Percentiles rank a stretch among this genome's conserved stretches.
Conservation (phyloP, 1,284 basidiomycete genomes). For the Rhodofomes roseus region DNA sequence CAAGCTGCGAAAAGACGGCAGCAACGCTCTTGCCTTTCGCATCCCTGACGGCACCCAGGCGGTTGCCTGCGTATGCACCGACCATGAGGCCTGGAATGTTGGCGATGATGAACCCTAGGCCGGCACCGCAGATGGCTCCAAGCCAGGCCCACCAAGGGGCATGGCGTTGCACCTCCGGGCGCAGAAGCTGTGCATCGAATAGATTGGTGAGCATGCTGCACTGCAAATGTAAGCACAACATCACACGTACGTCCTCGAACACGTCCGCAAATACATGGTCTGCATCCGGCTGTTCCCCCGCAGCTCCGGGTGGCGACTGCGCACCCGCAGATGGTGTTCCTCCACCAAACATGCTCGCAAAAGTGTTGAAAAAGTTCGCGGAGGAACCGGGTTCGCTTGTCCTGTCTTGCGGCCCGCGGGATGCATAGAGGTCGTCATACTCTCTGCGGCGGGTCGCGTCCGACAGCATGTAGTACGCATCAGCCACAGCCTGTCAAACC, state of each 20-base stretch:
- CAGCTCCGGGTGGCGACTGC: slow-evolving; percentile 27
- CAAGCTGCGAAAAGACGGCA: slow-evolving; percentile 83
- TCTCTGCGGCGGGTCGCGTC: slow-evolving; percentile 76
- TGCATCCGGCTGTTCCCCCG: slow-evolving; percentile 62
- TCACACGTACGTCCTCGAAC: slow-evolving; percentile 74
- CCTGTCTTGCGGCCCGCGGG: slow-evolving; percentile 45
- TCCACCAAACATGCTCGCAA: slow-evolving; percentile 63
- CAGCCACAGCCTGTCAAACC: slow-evolving; percentile 71
- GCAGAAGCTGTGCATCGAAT: slow-evolving; percentile 48
- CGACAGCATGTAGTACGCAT: slow-evolving; percentile 95
- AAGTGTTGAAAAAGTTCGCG: slow-evolving; percentile 74
- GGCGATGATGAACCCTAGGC: slow-evolving; percentile 83
- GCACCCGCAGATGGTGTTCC: slow-evolving; percentile 27
- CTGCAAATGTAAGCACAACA: background rate
- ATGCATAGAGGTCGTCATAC: slow-evolving; percentile 72
- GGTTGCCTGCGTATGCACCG: slow-evolving; percentile 81
- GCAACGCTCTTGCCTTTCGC: slow-evolving; percentile 92
- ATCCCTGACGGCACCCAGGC: slow-evolving; percentile 84
- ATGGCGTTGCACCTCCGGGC: slow-evolving; percentile 72
- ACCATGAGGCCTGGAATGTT: slow-evolving; percentile 82
- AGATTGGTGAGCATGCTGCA: background rate
- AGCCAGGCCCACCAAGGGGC: slow-evolving; percentile 75
- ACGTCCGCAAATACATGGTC: slow-evolving; percentile 84
- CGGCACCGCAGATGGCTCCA: slow-evolving; percentile 67
- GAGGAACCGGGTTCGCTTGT: slow-evolving; percentile 65